Conservation (phyloP, 306 rosid genomes). For the Benincasa hispida region DNA sequence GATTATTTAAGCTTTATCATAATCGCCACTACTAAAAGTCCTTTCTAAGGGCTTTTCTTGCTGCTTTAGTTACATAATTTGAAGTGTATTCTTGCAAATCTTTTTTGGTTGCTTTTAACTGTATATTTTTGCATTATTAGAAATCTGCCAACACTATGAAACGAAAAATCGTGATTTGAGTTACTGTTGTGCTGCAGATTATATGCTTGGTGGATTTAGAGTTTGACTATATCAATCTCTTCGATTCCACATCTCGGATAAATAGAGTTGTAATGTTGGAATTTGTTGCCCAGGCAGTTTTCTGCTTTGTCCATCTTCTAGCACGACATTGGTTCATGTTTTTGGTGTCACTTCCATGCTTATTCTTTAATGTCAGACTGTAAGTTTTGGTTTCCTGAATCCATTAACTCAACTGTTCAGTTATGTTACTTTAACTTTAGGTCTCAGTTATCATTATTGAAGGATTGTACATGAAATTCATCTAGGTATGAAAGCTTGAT, state of each 20-base stretch:
- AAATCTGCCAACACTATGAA: too few relatives aligned
- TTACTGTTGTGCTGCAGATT: conserved; percentile 36
- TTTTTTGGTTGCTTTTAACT: too few relatives aligned
- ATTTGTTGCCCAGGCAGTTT: conserved; percentile 47
- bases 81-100: too few relatives aligned
- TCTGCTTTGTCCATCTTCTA: conserved; percentile 42
- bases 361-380: conserved; percentile 46
- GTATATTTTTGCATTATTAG: too few relatives aligned
- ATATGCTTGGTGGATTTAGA: conserved; percentile 79
- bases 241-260: conserved; percentile 65
- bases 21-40: neutral
- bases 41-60: too few relatives aligned
- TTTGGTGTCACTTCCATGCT: conserved; percentile 48
- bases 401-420: neutral
- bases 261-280: conserved; percentile 58
- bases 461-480: neutral
- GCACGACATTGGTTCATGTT: conserved; percentile 60
- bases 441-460: neutral
- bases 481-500: neutral
- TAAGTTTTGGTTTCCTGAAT: conserved; percentile 28
- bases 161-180: neutral
- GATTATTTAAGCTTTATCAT: neutral
- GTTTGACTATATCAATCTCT: conserved; percentile 79
- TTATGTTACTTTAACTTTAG: neutral
- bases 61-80: too few relatives aligned